Conservation (phyloP, 208 protist genomes). For the Strigomonas oncopelti region DNA sequence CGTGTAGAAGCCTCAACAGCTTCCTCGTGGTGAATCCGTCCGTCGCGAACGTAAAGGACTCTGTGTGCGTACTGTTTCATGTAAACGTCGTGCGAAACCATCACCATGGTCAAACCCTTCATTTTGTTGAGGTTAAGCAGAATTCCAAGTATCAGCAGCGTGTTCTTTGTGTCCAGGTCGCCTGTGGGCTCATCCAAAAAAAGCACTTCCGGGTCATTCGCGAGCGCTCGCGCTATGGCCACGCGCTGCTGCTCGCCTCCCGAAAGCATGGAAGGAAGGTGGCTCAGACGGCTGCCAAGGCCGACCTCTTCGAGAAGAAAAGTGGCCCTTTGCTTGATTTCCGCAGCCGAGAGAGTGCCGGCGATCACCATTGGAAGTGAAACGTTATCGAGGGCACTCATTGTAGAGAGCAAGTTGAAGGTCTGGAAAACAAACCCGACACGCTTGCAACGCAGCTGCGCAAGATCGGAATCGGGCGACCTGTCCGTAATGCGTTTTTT, state of each 20-base stretch:
- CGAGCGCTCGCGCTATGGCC: constrained; percentile 93
- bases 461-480: constrained; percentile 73
- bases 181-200: constrained; percentile 96
- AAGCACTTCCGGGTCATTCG: constrained; percentile 92
- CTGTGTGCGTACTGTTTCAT: constrained; percentile 92
- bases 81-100: constrained; percentile 97
- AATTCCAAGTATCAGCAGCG: constrained; percentile 91
- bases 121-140: constrained; percentile 88
- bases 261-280: constrained; percentile 92
- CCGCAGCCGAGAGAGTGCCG: constrained; percentile 47
- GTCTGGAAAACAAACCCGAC: constrained; percentile 97
- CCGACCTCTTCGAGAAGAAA: constrained; percentile 83
- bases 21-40: constrained; percentile 82
- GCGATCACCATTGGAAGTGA: constrained; percentile 94
- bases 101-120: constrained; percentile 92
- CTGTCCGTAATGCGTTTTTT: constrained; percentile 70
- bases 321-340: constrained; percentile 68
- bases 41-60: constrained; percentile 94
- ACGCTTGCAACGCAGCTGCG: constrained; percentile 52
- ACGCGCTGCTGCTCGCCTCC: constrained; percentile 96
- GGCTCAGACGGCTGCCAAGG: constrained; percentile 82
- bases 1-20: constrained; percentile 36
- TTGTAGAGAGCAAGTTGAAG: constrained; percentile 94
- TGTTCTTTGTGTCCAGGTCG: constrained; percentile 96
- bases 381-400: constrained; percentile 94